phyloP scores from a whole-genome alignment of 75 land plant genomes.

The Cunninghamia lanceolata region DNA sequence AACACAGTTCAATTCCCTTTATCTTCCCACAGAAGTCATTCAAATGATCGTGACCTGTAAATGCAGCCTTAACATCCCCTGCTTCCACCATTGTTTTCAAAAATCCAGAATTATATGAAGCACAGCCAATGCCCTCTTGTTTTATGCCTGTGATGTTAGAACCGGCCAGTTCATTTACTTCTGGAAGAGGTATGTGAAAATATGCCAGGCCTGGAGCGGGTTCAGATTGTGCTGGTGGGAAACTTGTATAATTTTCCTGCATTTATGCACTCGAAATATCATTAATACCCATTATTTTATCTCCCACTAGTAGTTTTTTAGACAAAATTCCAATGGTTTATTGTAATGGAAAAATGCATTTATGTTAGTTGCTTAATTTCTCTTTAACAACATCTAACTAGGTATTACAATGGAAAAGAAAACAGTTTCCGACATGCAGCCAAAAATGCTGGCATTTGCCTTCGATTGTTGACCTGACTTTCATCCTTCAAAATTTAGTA shows the following conservation, averaged over 20 bases:
- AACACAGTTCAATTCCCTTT: constrained; percentile 69
- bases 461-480: background rate
- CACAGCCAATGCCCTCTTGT: constrained; percentile 65
- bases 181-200: constrained; percentile 93
- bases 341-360: too few species aligned
- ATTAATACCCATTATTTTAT: background rate
- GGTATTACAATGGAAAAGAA: background rate
- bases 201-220: constrained; percentile 77
- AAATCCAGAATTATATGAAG: constrained; percentile 31
- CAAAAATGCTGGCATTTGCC: background rate
- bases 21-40: constrained; percentile 54
- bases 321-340: background rate
- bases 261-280: background rate
- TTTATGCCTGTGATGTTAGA: constrained; percentile 67
- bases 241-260: constrained; percentile 44
- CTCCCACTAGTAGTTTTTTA: background rate
- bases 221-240: background rate
- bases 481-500: background rate
- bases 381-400: background rate
- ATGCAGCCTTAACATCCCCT: too few species aligned
- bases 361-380: too few species aligned
- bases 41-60: too few species aligned
- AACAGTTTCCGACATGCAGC: background rate
- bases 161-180: constrained; percentile 13
- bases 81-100: too few species aligned